Conservation (phyloP, 495 filamentous ascomycete species). For the Pyrenopolyporus hunteri region DNA sequence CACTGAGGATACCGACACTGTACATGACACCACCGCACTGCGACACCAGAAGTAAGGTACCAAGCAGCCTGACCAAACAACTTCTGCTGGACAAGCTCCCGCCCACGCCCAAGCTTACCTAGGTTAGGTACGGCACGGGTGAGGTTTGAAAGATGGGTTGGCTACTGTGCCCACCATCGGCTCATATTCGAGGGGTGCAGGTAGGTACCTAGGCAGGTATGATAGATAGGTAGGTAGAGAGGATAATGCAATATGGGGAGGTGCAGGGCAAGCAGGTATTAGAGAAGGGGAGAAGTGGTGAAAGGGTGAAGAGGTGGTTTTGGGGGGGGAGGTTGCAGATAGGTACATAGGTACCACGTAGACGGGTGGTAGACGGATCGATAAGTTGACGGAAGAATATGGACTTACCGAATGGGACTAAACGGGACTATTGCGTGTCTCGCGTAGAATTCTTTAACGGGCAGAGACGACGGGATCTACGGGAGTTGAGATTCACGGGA, state of each 20-base stretch:
- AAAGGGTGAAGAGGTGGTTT: no score
- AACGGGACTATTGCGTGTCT: constrained; percentile 14
- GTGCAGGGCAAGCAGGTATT: neutral
- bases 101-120: constrained; percentile 6
- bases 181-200: neutral
- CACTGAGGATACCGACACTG: constrained; percentile 14
- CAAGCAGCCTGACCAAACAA: constrained; percentile 9
- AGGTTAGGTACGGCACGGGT: constrained; percentile 10
- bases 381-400: neutral
- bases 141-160: no score
- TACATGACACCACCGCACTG: constrained; percentile 9
- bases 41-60: constrained; percentile 19
- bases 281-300: neutral
- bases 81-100: neutral
- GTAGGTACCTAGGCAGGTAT: neutral
- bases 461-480: constrained; percentile 10
- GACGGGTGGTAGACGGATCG: no score
- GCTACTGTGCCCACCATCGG: constrained; percentile 5
- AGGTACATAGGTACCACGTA: no score
- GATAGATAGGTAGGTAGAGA: neutral
- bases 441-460: constrained; percentile 32
- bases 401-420: constrained; percentile 15
- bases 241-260: constrained; percentile 1
- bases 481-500: constrained; percentile 13
- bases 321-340: no score